Conservation (phyloP, 2,329 filamentous ascomycete genomes). For the Harringtonia aguacate region DNA sequence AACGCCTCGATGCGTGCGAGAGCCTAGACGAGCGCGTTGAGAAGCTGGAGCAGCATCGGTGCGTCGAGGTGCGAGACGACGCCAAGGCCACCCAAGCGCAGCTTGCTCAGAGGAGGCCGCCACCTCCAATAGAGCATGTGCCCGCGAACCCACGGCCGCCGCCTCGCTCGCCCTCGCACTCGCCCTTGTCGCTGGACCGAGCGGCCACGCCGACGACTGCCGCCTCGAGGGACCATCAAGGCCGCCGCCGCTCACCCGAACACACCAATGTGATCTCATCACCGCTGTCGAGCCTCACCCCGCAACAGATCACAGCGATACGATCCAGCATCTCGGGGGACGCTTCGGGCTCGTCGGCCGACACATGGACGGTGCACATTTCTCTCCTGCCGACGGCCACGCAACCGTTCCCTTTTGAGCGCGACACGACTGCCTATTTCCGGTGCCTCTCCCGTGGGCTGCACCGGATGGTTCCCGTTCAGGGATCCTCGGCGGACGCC, state of each 20-base stretch:
- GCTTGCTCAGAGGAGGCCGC: no score
- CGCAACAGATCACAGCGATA: no score
- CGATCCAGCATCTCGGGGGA: no score
- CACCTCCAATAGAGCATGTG: no score
- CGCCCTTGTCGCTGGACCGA: no score
- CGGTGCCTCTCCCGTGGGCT: slow-evolving; percentile 49
- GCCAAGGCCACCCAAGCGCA: not conserved
- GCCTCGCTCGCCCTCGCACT: no score
- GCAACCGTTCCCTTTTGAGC: slow-evolving; percentile 50
- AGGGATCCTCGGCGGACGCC: slow-evolving; percentile 35
- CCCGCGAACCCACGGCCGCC: no score
- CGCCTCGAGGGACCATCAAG: not conserved
- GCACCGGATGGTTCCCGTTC: slow-evolving; percentile 45
- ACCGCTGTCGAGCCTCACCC: slow-evolving; percentile 12
- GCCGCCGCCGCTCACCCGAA: not conserved
- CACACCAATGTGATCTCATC: not conserved
- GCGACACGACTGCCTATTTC: slow-evolving; percentile 50
- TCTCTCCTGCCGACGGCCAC: slow-evolving; percentile 44
- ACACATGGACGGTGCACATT: slow-evolving; percentile 47
- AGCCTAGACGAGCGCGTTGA: slow-evolving; percentile 10
- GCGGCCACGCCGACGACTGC: not conserved
- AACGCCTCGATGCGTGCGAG: slow-evolving; percentile 39
- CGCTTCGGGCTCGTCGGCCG: slow-evolving; percentile 16
- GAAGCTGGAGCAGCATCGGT: slow-evolving; percentile 8
- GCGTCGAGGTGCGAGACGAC: not conserved